These are phyloP conservation scores for Barnettozyma californica DNA, from an alignment of 805 yeast species.

Conservation along the genomic window DNA sequence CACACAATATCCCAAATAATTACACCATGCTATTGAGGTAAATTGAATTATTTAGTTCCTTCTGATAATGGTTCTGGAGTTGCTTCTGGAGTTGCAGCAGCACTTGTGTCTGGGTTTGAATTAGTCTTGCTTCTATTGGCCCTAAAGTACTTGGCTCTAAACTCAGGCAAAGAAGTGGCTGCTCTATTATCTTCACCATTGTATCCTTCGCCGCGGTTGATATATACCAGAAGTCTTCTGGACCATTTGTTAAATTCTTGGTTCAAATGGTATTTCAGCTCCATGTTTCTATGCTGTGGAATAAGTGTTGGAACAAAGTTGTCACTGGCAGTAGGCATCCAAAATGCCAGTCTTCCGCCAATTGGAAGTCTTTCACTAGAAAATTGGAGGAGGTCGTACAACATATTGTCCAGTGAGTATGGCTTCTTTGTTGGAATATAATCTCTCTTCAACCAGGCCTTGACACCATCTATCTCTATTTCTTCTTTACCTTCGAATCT, in stretches of 20 bases:
- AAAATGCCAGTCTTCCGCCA: conserved; percentile 80
- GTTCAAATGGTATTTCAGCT: conserved; percentile 66
- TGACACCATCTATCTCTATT: conserved; percentile 70
- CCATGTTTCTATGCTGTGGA: conserved; percentile 73
- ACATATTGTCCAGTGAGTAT: conserved; percentile 67
- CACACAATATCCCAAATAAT: background rate
- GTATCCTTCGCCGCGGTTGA: conserved; percentile 53
- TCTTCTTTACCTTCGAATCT: conserved; percentile 69
- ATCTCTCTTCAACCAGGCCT: conserved; percentile 71
- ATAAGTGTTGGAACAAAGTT: conserved; percentile 63
- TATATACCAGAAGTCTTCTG: conserved; percentile 76
- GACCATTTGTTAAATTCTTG: conserved; percentile 95
- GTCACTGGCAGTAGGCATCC: conserved; percentile 98
- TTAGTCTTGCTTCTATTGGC: conserved; percentile 6
- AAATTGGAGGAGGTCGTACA: conserved; percentile 74
- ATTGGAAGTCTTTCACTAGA: conserved; percentile 66
- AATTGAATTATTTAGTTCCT: too few species aligned
- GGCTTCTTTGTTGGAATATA: conserved; percentile 93
- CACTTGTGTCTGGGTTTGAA: background rate
- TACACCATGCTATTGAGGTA: background rate
- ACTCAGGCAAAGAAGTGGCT: conserved; percentile 24
- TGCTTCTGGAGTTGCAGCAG: background rate
- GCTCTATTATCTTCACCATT: conserved; percentile 42
- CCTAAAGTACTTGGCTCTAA: conserved; percentile 25
- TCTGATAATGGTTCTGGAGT: background rate